Evolutionary conservation across 305 asterid species (phyloP).

Genomic region (Fraxinus platypoda): DNA sequence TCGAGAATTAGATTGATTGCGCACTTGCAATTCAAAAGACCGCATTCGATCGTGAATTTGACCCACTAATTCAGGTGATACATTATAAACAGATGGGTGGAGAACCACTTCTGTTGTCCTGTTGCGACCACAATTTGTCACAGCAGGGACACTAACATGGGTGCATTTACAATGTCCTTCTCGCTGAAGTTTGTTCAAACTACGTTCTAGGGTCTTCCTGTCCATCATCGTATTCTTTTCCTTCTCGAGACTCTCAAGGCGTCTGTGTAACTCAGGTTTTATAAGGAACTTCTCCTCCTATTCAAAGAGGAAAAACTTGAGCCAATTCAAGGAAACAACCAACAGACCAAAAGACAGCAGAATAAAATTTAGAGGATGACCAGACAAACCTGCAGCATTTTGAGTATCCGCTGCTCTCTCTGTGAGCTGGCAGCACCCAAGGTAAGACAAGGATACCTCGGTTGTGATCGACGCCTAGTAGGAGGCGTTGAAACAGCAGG

Average conservation of each 20-base stretch:
- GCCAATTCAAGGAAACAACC: slow-evolving; percentile 17
- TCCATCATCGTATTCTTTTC: slow-evolving; percentile 65
- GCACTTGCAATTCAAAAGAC: slow-evolving; percentile 62
- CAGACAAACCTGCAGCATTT: slow-evolving; percentile 73
- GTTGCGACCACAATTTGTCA: slow-evolving; percentile 76
- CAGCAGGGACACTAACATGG: slow-evolving; percentile 58
- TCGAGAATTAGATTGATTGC: slow-evolving; percentile 48
- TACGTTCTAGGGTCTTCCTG: slow-evolving; percentile 72
- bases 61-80: slow-evolving; percentile 57
- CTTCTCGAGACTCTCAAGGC: slow-evolving; percentile 68
- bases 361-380: slow-evolving; percentile 22
- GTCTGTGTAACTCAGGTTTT: slow-evolving; percentile 77
- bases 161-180: slow-evolving; percentile 86
- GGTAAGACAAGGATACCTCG: slow-evolving; percentile 57
- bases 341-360: slow-evolving; percentile 17
- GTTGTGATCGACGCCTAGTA: slow-evolving; percentile 55
- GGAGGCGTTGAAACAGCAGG: slow-evolving; percentile 41
- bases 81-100: slow-evolving; percentile 64
- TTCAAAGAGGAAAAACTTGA: slow-evolving; percentile 28
- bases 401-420: slow-evolving; percentile 83
- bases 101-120: slow-evolving; percentile 69
- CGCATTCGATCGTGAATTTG: slow-evolving; percentile 78
- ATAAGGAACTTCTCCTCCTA: slow-evolving; percentile 92
- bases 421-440: slow-evolving; percentile 45
- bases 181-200: slow-evolving; percentile 74